These are phyloP conservation scores for Nyctanthes arbortristis DNA, from an alignment of 257 asterid genomes.

Conservation along the genomic window DNA sequence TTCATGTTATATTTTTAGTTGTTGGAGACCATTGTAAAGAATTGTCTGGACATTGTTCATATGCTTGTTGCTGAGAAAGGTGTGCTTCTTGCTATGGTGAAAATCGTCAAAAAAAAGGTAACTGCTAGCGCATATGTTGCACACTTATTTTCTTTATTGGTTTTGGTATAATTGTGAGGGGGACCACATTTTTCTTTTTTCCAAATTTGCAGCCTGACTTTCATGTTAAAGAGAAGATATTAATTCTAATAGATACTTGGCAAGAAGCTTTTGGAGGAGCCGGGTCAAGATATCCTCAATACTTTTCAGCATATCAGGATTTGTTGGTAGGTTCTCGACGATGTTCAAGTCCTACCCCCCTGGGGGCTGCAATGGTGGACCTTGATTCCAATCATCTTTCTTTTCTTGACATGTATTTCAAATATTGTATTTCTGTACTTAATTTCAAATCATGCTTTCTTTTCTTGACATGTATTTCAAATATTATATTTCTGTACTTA, in stretches of 20 bases:
- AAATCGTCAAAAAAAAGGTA: slow-evolving; percentile 39
- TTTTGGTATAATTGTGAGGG: neutral
- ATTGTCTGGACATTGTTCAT: slow-evolving; percentile 54
- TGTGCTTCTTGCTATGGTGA: slow-evolving; percentile 53
- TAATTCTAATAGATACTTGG: slow-evolving; percentile 96
- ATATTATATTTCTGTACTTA: slow-evolving; percentile 12
- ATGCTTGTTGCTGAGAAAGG: slow-evolving; percentile 60
- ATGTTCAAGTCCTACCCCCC: slow-evolving; percentile 1
- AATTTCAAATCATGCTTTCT: slow-evolving; percentile 18
- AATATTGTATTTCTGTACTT: slow-evolving; percentile 5
- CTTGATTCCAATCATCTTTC: slow-evolving; percentile 17
- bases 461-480: slow-evolving; percentile 10
- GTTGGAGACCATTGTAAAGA: slow-evolving; percentile 55
- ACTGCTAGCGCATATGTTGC: neutral
- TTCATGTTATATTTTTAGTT: slow-evolving; percentile 33
- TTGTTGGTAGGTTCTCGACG: slow-evolving; percentile 57
- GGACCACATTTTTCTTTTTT: slow-evolving; percentile 16
- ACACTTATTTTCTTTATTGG: neutral
- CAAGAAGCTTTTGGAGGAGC: slow-evolving; percentile 99
- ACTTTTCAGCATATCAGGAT: slow-evolving; percentile 91
- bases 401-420: slow-evolving; percentile 13
- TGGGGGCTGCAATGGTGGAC: neutral
- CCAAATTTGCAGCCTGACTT: slow-evolving; percentile 88
- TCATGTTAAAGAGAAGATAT: slow-evolving; percentile 96
- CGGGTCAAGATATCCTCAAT: slow-evolving; percentile 90